Conservation (phyloP, 441 rosid genomes). For the Populus tomentosa region DNA sequence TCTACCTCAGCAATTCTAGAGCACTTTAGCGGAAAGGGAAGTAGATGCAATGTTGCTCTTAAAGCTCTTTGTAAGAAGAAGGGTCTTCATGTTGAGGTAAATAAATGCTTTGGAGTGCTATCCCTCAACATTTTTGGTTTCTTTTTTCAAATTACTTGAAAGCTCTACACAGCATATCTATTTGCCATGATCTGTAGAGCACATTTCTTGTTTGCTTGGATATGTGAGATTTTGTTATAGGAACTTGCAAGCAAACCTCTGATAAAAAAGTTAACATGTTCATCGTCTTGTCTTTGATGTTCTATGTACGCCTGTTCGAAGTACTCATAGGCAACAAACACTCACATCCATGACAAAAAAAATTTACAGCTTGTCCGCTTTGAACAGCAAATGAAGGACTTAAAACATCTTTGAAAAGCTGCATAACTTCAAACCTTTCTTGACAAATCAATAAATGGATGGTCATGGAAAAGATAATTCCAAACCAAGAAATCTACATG, state of each 20-base stretch:
- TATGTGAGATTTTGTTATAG: background rate
- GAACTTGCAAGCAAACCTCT: background rate
- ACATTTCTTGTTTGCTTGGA: background rate
- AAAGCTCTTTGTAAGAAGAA: slow-evolving; percentile 90
- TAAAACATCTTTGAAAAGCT: too few species aligned
- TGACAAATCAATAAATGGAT: too few species aligned
- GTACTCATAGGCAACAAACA: background rate
- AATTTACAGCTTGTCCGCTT: too few species aligned
- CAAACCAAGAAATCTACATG: too few species aligned
- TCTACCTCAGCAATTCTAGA: slow-evolving; percentile 60
- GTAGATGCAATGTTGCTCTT: slow-evolving; percentile 52
- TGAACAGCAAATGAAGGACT: too few species aligned
- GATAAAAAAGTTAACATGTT: background rate
- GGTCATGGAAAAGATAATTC: too few species aligned
- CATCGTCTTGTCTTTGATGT: background rate
- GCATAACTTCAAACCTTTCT: too few species aligned
- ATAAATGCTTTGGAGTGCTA: slow-evolving; percentile 2
- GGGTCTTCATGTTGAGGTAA: slow-evolving; percentile 81
- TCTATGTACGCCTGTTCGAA: background rate
- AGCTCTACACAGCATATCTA: background rate
- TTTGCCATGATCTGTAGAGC: background rate
- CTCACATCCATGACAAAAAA: too few species aligned
- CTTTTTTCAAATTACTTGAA: background rate
- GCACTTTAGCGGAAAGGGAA: slow-evolving; percentile 56
- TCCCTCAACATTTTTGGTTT: background rate